These are phyloP conservation scores for Diddensiella transvaalensis DNA, from an alignment of 805 yeast species.

Conservation along the genomic window DNA sequence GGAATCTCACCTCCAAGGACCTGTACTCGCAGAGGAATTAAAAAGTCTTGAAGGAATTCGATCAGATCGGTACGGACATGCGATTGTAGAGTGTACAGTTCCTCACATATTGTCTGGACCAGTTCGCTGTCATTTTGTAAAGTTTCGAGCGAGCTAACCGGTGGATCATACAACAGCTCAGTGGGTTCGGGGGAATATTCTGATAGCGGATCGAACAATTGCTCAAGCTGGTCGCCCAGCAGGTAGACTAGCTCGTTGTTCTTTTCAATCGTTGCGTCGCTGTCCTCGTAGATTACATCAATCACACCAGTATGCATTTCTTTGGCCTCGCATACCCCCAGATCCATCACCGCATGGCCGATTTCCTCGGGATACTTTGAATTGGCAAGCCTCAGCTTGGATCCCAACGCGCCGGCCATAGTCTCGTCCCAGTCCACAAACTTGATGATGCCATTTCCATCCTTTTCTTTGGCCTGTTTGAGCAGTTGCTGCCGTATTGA, in stretches of 20 bases:
- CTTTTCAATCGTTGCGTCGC: constrained; percentile 48
- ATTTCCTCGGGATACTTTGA: constrained; percentile 51
- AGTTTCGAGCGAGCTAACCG: constrained; percentile 30
- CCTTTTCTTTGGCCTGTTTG: constrained; percentile 5
- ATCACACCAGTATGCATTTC: constrained; percentile 50
- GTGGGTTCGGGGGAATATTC: constrained; percentile 92
- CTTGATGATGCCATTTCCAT: not conserved
- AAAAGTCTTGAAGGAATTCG: constrained; percentile 68
- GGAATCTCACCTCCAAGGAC: constrained; percentile 54
- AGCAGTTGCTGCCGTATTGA: constrained; percentile 21
- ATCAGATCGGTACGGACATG: constrained; percentile 70
- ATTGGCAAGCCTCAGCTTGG: constrained; percentile 53
- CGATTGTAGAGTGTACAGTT: constrained; percentile 67
- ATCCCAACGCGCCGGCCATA: constrained; percentile 76
- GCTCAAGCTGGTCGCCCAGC: constrained; percentile 83
- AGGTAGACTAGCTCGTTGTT: constrained; percentile 74
- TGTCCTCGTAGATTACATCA: constrained; percentile 70
- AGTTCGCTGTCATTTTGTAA: constrained; percentile 33
- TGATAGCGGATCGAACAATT: constrained; percentile 79
- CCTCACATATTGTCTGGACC: constrained; percentile 56
- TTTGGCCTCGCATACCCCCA: constrained; percentile 56
- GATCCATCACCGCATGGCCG: constrained; percentile 52
- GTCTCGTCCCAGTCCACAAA: constrained; percentile 69
- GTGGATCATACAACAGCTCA: constrained; percentile 65
- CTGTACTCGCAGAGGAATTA: constrained; percentile 71